These are phyloP conservation scores for Cocos nucifera DNA, from an alignment of 176 grass and related monocot genomes.

Conservation along the genomic window DNA sequence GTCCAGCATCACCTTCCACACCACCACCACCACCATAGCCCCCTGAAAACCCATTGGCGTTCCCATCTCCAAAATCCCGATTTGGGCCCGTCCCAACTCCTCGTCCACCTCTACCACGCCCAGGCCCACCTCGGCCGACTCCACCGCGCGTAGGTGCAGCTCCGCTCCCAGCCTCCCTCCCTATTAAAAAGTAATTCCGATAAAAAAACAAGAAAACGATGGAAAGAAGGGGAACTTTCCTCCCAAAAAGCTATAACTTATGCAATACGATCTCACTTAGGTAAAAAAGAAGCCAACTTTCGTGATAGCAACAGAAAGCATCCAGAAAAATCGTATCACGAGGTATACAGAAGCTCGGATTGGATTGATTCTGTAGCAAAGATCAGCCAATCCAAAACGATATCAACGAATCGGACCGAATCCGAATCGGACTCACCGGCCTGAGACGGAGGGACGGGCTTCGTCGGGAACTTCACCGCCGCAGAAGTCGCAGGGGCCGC, in stretches of 20 bases:
- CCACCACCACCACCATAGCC: conserved; percentile 19
- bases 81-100: background rate
- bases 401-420: background rate
- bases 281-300: background rate
- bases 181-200: conserved; percentile 14
- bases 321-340: background rate
- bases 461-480: conserved; percentile 44
- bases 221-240: background rate
- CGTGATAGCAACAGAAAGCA: conserved; percentile 3
- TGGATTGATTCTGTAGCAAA: background rate
- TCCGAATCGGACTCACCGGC: conserved; percentile 34
- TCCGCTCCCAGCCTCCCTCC: conserved; percentile 31
- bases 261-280: background rate
- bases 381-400: conserved; percentile 4
- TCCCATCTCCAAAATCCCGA: conserved; percentile 6
- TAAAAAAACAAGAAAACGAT: too few species aligned
- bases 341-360: background rate
- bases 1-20: conserved; percentile 30
- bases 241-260: too few species aligned
- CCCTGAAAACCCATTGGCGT: conserved; percentile 11
- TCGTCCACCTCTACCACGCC: conserved; percentile 12
- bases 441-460: conserved; percentile 53
- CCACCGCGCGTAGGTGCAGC: conserved; percentile 19
- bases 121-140: conserved; percentile 31
- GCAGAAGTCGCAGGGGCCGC: conserved; percentile 2